These are phyloP conservation scores for Trichoderma arundinaceum DNA, from an alignment of 2,329 filamentous ascomycete species.

Conservation along the genomic window DNA sequence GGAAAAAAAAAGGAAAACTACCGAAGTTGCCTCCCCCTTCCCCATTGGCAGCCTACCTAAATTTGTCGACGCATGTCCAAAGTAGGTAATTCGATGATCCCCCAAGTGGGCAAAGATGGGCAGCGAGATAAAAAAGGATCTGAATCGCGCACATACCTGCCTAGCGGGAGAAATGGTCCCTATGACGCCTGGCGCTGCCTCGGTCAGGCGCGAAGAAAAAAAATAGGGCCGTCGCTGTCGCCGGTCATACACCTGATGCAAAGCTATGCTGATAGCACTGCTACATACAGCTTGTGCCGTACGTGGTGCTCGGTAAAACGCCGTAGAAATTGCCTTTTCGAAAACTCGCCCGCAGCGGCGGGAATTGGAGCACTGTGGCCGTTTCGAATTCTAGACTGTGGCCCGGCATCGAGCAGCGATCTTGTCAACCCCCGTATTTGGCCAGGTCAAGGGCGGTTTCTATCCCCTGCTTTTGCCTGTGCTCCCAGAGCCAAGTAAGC, in stretches of 20 bases:
- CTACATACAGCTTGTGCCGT: too few species aligned
- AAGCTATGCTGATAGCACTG: too few species aligned
- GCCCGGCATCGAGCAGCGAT: conserved; percentile 17
- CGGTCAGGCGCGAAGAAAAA: neutral
- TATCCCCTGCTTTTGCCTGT: neutral
- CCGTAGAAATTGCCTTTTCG: neutral
- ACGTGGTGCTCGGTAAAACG: too few species aligned
- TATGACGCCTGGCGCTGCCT: conserved; percentile 14
- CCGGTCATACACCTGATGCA: neutral
- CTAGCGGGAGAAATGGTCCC: neutral
- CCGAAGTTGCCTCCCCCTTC: conserved; percentile 14
- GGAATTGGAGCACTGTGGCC: conserved; percentile 22
- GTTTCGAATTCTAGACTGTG: conserved; percentile 19
- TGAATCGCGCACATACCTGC: neutral
- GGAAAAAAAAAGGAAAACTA: neutral
- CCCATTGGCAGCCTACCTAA: conserved; percentile 1
- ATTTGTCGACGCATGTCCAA: conserved; percentile 4
- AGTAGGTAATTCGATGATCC: conserved; percentile 2
- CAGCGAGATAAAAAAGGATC: neutral
- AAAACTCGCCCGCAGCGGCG: conserved; percentile 14
- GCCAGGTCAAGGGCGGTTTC: neutral
- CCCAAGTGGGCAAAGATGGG: conserved; percentile 15
- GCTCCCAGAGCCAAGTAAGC: too few species aligned
- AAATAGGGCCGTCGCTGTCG: conserved; percentile 10
- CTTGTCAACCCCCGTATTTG: conserved; percentile 12